These are phyloP conservation scores for Fragaria nilgerrensis DNA, from an alignment of 306 rosid genomes.

Conservation along the genomic window DNA sequence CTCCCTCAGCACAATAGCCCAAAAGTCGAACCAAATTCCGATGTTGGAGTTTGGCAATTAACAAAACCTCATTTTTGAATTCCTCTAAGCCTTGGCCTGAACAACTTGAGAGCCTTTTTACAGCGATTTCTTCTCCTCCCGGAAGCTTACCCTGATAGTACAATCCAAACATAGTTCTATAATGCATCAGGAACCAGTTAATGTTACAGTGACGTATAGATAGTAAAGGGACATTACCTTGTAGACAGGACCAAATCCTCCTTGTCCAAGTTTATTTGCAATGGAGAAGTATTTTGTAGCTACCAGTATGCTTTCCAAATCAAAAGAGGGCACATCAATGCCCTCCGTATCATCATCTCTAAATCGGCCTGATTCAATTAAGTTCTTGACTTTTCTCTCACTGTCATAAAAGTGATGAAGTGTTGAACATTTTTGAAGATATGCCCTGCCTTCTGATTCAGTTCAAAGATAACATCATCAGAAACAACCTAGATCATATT, in stretches of 20 bases:
- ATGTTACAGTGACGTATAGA: not conserved
- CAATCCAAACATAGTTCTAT: constrained; percentile 1
- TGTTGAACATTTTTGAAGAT: constrained; percentile 40
- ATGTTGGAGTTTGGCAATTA: constrained; percentile 82
- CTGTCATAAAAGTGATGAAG: constrained; percentile 46
- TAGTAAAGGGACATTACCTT: constrained; percentile 36
- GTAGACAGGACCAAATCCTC: constrained; percentile 75
- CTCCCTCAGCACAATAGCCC: constrained; percentile 76
- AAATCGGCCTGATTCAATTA: constrained; percentile 53
- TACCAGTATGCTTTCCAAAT: constrained; percentile 51
- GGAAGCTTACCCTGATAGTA: constrained; percentile 53
- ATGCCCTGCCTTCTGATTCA: constrained; percentile 45
- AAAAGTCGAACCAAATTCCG: constrained; percentile 72
- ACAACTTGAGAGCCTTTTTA: constrained; percentile 74
- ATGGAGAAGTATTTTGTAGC: constrained; percentile 59
- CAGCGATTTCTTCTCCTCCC: constrained; percentile 66
- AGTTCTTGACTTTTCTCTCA: constrained; percentile 35
- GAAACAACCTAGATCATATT: not conserved
- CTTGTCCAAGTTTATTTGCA: constrained; percentile 76
- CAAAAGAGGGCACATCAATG: constrained; percentile 61
- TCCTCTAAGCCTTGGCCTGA: constrained; percentile 81
- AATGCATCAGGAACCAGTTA: constrained; percentile 10
- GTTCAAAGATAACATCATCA: constrained; percentile 31
- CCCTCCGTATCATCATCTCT: constrained; percentile 56
- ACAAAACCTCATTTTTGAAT: constrained; percentile 72